Percentiles rank a stretch among this genome's conserved stretches.
Evolutionary conservation across 2,329 filamentous ascomycete species (phyloP).

Genomic region (Monosporascus sp.): DNA sequence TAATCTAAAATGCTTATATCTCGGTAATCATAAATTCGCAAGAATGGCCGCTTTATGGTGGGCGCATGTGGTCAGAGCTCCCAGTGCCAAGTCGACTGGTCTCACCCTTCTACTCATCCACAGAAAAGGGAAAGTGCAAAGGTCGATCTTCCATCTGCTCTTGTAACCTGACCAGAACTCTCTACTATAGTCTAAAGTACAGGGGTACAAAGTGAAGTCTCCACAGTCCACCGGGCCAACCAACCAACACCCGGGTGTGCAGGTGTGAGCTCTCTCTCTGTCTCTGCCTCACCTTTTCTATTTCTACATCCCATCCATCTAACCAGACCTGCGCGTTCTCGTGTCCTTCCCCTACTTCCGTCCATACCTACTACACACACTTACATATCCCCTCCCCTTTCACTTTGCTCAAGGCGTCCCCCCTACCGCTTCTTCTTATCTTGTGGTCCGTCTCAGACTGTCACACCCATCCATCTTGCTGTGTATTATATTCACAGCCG

Average conservation of each 20-base stretch:
- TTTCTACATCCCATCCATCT: conserved; percentile 12
- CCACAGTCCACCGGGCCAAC: not conserved
- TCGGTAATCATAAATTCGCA: too few species aligned
- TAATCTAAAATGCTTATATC: too few species aligned
- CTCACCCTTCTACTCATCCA: not conserved
- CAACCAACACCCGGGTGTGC: not conserved
- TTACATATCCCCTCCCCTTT: conserved; percentile 8
- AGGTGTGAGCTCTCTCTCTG: conserved; percentile 11
- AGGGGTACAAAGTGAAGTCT: not conserved
- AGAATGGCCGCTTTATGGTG: too few species aligned
- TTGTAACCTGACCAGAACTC: not conserved
- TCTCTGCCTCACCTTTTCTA: conserved; percentile 17
- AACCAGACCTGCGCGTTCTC: conserved; percentile 8
- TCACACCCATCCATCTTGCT: not conserved
- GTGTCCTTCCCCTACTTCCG: conserved; percentile 4
- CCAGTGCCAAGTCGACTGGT: not conserved
- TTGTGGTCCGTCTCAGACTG: not conserved
- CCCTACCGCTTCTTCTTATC: conserved; percentile 14
- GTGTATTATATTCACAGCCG: not conserved
- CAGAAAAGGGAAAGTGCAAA: not conserved
- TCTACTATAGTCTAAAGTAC: not conserved
- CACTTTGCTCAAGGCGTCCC: conserved; percentile 22
- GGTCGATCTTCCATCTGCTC: not conserved
- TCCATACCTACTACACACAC: not conserved
- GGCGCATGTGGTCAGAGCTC: not conserved